A percentile compares a stretch with the other conserved stretches of the same genome.
phyloP scores from a whole-genome alignment of 768 basidiomycete genomes.

The Artomyces pyxidatus region DNA sequence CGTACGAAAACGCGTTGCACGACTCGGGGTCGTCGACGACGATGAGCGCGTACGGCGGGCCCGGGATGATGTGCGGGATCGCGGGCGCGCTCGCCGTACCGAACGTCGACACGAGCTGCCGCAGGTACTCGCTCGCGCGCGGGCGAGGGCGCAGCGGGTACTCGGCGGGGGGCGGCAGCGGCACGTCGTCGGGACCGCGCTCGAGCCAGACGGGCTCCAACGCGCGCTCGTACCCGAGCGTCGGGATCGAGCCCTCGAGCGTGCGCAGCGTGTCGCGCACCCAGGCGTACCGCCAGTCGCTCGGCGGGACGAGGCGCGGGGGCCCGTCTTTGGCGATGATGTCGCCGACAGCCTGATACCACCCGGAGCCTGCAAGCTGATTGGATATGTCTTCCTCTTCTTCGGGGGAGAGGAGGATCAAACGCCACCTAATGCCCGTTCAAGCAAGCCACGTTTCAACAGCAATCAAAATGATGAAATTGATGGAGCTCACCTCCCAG shows the following conservation, averaged over 20 bases:
- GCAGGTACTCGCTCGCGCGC: constrained; percentile 65
- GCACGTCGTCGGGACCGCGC: constrained; percentile 38
- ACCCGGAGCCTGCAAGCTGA: constrained; percentile 75
- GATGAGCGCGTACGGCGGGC: constrained; percentile 85
- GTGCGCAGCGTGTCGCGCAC: constrained; percentile 69
- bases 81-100: constrained; percentile 19
- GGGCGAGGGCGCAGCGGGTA: constrained; percentile 83
- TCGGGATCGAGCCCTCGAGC: constrained; percentile 68
- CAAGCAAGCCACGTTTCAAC: no score
- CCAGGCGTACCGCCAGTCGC: constrained; percentile 91
- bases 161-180: constrained; percentile 73
- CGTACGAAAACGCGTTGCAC: constrained; percentile 91
- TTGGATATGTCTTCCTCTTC: constrained; percentile 87
- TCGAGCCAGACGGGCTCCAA: constrained; percentile 50
- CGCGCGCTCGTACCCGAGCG: constrained; percentile 52
- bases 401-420: constrained; percentile 85
- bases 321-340: constrained; percentile 61
- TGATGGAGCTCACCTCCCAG: constrained; percentile 62
- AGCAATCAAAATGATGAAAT: no score
- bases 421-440: constrained; percentile 71
- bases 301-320: constrained; percentile 53
- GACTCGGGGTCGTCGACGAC: constrained; percentile 81
- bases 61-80: constrained; percentile 52
- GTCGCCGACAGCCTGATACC: constrained; percentile 77
- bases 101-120: constrained; percentile 33